These are phyloP conservation scores for Gynostemma pentaphyllum DNA, from an alignment of 306 rosid genomes.

Conservation along the genomic window DNA sequence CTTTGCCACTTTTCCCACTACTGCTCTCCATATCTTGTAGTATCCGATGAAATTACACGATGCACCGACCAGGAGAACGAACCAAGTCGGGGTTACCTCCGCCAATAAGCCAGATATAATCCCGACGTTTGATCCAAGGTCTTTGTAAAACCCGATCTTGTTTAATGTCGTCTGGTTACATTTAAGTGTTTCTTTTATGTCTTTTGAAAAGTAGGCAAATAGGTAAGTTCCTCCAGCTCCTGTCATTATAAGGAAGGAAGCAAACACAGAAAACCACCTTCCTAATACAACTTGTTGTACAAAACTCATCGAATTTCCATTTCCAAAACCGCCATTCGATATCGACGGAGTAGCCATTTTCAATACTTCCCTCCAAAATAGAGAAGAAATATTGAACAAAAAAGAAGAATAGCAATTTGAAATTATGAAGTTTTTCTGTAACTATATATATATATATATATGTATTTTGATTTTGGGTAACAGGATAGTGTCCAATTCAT, in stretches of 20 bases:
- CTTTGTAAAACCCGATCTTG: conserved; percentile 22
- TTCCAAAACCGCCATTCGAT: background rate
- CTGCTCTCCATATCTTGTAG: conserved; percentile 4
- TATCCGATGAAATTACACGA: conserved; percentile 16
- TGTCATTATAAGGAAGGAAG: conserved; percentile 13
- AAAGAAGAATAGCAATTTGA: too few species aligned
- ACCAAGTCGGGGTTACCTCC: conserved; percentile 20
- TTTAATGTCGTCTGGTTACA: conserved; percentile 25
- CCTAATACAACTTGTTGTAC: background rate
- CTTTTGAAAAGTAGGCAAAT: conserved; percentile 25
- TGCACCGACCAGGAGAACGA: conserved; percentile 20
- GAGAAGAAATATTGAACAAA: too few species aligned
- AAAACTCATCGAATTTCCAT: background rate
- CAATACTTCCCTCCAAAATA: too few species aligned
- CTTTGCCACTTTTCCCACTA: conserved; percentile 8
- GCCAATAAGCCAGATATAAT: conserved; percentile 22
- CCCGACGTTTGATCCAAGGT: conserved; percentile 27
- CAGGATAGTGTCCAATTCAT: too few species aligned
- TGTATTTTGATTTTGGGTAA: too few species aligned
- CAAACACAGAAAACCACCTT: background rate
- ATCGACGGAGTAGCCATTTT: too few species aligned
- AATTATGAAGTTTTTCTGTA: too few species aligned
- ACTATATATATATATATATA: too few species aligned
- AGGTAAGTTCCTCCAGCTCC: conserved; percentile 26
- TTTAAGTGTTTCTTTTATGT: conserved; percentile 19